phyloP scores from a whole-genome alignment of 345 rosid species.

The Arabidopsis suecica region DNA sequence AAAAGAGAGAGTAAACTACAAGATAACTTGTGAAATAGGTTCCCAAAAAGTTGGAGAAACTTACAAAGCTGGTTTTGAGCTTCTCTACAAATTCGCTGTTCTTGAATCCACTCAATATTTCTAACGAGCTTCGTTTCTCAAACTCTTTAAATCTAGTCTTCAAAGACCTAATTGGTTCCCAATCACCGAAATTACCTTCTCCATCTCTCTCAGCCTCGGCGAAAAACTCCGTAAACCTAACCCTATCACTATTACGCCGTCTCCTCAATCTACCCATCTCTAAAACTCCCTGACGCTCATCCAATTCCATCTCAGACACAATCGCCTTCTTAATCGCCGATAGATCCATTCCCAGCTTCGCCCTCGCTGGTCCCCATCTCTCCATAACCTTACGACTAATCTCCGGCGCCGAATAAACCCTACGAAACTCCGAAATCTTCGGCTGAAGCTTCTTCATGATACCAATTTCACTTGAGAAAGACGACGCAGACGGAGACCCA shows the following conservation, averaged over 20 bases:
- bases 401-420: slow-evolving; percentile 93
- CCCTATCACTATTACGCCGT: slow-evolving; percentile 55
- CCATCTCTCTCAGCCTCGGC: slow-evolving; percentile 44
- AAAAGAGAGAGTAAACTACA: not conserved
- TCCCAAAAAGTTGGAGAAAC: slow-evolving; percentile 23
- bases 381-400: slow-evolving; percentile 83
- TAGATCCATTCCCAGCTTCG: slow-evolving; percentile 74
- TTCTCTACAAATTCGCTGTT: slow-evolving; percentile 80
- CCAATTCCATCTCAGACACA: slow-evolving; percentile 61
- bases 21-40: not conserved
- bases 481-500: slow-evolving; percentile 51
- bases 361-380: slow-evolving; percentile 76
- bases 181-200: slow-evolving; percentile 59
- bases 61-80: slow-evolving; percentile 87
- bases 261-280: slow-evolving; percentile 58
- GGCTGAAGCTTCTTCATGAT: slow-evolving; percentile 92
- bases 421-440: slow-evolving; percentile 81
- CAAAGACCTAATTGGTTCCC: slow-evolving; percentile 83
- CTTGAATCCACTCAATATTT: slow-evolving; percentile 72
- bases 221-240: slow-evolving; percentile 60
- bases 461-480: slow-evolving; percentile 60
- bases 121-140: slow-evolving; percentile 75
- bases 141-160: slow-evolving; percentile 76
- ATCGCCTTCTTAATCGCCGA: slow-evolving; percentile 83
- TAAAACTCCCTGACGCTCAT: slow-evolving; percentile 49